Evolutionary conservation across 1,139 yeast species (phyloP), one percentile per base, ranked within the genome.

Genomic region (Protomyces gravidus): DNA sequence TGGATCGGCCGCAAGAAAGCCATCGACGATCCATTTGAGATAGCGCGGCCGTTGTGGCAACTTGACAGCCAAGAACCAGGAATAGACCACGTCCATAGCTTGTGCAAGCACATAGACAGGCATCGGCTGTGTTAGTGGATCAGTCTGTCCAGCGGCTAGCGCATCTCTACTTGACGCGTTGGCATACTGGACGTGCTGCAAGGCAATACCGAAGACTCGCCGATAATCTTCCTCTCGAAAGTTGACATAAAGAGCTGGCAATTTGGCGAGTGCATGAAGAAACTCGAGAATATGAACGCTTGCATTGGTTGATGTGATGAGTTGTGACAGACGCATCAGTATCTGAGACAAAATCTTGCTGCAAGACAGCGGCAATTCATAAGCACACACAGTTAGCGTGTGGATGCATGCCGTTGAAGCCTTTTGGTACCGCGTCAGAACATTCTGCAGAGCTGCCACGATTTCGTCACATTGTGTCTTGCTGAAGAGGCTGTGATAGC

Each of bases 151-250:
- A 61, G 78, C 78, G 45, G 70, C 66, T 33, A 66, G 64, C 42
- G 68, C 63, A 52, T 64, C 67, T 40, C 65, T 66, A 55, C 72
- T 64, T 32, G 69, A 71, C 46, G 86, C 89, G 59, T 79, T 77
- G 1, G 89, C 82, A 67, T 82, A 84, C 67, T 86, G 88, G 61
- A 88, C 85, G 67, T 84, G 85, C 66, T 84, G 84, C 73, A 88
- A 86, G 0, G 90, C 86, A 69, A 88, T 86, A 0, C 88, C 96
- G 73, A 88, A 86, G 0, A 89, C 88, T 53, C 90, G 76, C 66
- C 83, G 85, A 68, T 80, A 85, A 67, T 89, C 96, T 59, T 86
- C 95, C 45, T 79, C 78, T 2, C 88, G 85, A 68, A 88, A 84
- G 66, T 85, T 85, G 1, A 86, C 79, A 0, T 87, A 84, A 59